Evolutionary conservation across 108 stramenopile species (phyloP), one percentile per base, ranked within the genome.

Genomic region (Fragilariopsis cylindrus): DNA sequence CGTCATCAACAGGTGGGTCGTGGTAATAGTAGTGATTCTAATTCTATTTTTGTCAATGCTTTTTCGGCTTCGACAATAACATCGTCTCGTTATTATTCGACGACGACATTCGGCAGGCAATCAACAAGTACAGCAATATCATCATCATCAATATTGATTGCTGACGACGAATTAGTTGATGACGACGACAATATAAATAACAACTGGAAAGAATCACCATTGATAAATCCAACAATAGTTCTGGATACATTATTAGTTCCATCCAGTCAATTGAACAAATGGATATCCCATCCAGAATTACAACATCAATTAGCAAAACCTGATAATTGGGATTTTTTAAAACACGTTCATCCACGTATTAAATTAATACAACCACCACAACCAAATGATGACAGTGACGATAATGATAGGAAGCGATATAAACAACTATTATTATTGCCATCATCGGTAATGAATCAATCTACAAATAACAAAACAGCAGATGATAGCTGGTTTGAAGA

Each of bases 331-430:
- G 69, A 81, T 8, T 71, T 84, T 5, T 55, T 90, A 30, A 65
- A 84, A n/a, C 83, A 84, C 9, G 63, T 88, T 8, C 91, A 90
- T 81, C 88, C 87, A 12, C 81, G 81, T 16, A 78, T 88, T 63
- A 90, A 90, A 75, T 65, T 91, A 4, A 90, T 92, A 2, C 76
- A 76, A 65, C 16, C n/a, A n/a, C n/a, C n/a, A n/a, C n/a, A n/a
- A n/a, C n/a, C 63, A 72, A 42, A n/a, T n/a, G n/a, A 13, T 66
- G 44, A n/a, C n/a, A n/a, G 53, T 16, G 48, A 57, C 0, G 48
- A 16, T 19, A 49, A 70, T 50, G 19, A 64, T 11, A 7, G 42
- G 30, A 30, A 30, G 30, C 30, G 62, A 30, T 43, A 81, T 65
- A 79, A 79, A 68, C 48, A 70, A 15, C 1, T 77, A 54, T 47